phyloP scores from a whole-genome alignment of 257 asterid genomes.

The Plantago major region DNA sequence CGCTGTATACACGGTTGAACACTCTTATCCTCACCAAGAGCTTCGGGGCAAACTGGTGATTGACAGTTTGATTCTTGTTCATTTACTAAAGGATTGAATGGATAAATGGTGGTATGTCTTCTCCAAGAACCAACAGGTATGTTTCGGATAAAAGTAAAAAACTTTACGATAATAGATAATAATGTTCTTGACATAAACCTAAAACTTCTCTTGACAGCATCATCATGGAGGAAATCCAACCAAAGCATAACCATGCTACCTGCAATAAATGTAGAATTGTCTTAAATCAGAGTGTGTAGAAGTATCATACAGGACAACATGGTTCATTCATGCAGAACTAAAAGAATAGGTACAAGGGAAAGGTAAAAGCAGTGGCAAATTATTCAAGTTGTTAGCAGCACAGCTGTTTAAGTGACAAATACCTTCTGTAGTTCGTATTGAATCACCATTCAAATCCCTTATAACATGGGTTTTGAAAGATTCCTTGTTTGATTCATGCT shows the following conservation, averaged over 20 bases:
- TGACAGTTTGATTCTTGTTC: conserved; percentile 28
- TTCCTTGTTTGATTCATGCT: conserved; percentile 28
- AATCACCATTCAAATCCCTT: conserved; percentile 26
- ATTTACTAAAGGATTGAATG: conserved; percentile 47
- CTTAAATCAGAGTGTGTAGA: background rate
- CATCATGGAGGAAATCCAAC: conserved; percentile 53
- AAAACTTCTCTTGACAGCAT: conserved; percentile 52
- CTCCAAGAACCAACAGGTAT: conserved; percentile 50
- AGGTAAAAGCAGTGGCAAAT: background rate
- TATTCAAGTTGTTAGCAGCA: background rate
- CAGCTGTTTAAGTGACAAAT: conserved; percentile 7
- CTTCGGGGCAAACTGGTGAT: conserved; percentile 33
- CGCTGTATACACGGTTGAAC: conserved; percentile 74
- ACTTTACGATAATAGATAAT: conserved; percentile 38
- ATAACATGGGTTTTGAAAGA: conserved; percentile 21
- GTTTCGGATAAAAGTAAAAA: conserved; percentile 36
- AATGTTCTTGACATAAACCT: conserved; percentile 50
- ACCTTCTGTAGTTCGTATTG: conserved; percentile 48
- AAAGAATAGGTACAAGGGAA: too few relatives aligned
- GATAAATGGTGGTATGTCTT: conserved; percentile 46
- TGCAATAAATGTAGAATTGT: conserved; percentile 17
- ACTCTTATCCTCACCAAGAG: conserved; percentile 35
- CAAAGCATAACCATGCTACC: conserved; percentile 44
- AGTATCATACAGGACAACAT: too few relatives aligned
- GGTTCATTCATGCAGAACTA: too few relatives aligned